Conservation (phyloP, 371 early-diverging fungal genomes). For the Nosema muscidifuracis region DNA sequence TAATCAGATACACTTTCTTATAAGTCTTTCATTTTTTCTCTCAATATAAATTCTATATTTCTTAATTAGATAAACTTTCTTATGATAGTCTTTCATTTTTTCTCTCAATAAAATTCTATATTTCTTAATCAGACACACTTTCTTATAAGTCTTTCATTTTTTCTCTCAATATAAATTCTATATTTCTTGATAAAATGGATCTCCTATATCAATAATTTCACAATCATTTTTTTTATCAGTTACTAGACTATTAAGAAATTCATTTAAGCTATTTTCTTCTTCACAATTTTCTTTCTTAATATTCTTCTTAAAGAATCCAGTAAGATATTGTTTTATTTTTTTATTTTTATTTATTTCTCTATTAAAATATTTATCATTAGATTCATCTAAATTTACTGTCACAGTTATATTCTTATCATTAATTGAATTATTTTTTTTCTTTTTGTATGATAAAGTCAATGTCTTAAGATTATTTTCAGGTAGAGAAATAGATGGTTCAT, state of each 20-base stretch:
- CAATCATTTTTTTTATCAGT: neutral
- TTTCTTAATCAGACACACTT: too few species aligned
- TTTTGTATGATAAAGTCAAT: neutral
- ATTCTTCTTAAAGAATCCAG: neutral
- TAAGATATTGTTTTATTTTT: neutral
- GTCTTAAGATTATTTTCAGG: too few species aligned
- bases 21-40: too few species aligned
- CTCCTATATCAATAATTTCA: constrained; percentile 5
- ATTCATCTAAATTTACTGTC: neutral
- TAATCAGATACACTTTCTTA: too few species aligned
- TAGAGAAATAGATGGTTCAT: neutral
- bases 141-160: too few species aligned
- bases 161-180: too few species aligned
- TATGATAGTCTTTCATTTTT: too few species aligned
- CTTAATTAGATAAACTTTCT: too few species aligned
- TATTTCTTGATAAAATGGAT: neutral
- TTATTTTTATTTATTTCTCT: neutral
- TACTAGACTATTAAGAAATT: neutral
- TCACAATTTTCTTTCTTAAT: too few species aligned
- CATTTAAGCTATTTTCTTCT: neutral
- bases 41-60: too few species aligned
- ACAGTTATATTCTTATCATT: neutral
- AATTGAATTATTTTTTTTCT: neutral
- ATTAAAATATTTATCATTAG: too few species aligned
- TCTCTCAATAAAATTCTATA: too few species aligned